Evolutionary conservation across 176 grass and related monocot species (phyloP).

Genomic region (Avena eriantha): DNA sequence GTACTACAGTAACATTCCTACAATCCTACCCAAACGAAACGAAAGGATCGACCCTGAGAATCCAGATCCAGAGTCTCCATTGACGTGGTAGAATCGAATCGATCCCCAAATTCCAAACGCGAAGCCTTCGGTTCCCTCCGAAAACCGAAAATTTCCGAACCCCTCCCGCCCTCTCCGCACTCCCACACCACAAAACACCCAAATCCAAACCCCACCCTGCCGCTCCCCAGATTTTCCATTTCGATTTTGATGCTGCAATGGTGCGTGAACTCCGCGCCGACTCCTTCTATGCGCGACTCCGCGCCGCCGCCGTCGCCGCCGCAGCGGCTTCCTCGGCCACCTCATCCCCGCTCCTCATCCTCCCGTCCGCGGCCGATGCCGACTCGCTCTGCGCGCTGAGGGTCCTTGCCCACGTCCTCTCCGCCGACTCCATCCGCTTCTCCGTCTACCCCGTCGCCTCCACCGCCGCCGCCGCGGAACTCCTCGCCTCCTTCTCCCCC

Average conservation of each 20-base stretch:
- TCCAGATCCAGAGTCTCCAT: background rate
- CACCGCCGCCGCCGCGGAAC: slow-evolving; percentile 28
- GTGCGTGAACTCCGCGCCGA: slow-evolving; percentile 71
- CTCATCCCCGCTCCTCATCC: slow-evolving; percentile 71
- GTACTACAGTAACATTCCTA: too few relatives aligned
- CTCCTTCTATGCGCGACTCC: slow-evolving; percentile 71
- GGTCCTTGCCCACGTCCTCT: slow-evolving; percentile 73
- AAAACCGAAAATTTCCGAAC: slow-evolving; percentile 35
- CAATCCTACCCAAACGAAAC: too few relatives aligned
- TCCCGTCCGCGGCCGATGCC: slow-evolving; percentile 78
- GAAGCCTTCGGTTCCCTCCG: background rate
- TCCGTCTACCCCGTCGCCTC: slow-evolving; percentile 72
- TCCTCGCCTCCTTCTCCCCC: slow-evolving; percentile 49
- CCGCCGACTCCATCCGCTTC: slow-evolving; percentile 44
- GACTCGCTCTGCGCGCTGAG: slow-evolving; percentile 81
- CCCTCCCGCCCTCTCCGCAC: slow-evolving; percentile 6
- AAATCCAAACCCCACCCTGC: slow-evolving; percentile 11
- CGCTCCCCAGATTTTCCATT: background rate
- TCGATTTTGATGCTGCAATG: slow-evolving; percentile 44
- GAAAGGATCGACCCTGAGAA: background rate
- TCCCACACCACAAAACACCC: background rate
- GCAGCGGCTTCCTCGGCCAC: slow-evolving; percentile 34
- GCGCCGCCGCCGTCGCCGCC: slow-evolving; percentile 45
- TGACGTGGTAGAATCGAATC: background rate
- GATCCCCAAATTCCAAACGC: slow-evolving; percentile 22